Evolutionary conservation across 306 rosid genomes (phyloP).

Genomic region (Chamaecrista fasciculata): DNA sequence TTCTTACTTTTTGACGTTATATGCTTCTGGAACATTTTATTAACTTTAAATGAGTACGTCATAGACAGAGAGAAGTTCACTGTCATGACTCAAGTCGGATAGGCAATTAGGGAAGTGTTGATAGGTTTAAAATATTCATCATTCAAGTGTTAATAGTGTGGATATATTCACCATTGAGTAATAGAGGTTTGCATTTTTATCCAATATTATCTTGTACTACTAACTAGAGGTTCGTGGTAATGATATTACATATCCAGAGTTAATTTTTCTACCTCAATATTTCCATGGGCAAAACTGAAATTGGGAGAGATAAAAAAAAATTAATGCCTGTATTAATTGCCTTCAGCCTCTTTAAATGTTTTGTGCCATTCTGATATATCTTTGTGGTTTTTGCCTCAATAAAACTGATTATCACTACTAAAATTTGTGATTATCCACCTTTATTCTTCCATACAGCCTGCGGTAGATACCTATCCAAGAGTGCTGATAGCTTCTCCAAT

Average conservation of each 20-base stretch:
- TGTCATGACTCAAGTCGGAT: not conserved
- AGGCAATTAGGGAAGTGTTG: not conserved
- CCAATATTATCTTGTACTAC: not conserved
- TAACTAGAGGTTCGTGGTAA: not conserved
- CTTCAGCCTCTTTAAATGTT: not conserved
- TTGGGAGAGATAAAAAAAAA: not conserved
- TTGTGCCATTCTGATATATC: not conserved
- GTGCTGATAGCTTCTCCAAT: slow-evolving; percentile 69
- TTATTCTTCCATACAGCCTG: slow-evolving; percentile 60
- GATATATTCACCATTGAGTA: not conserved
- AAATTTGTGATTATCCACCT: slow-evolving; percentile 8
- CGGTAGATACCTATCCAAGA: slow-evolving; percentile 88
- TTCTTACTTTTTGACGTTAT: not conserved
- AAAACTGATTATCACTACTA: not conserved
- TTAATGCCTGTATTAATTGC: not conserved
- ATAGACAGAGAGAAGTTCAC: not conserved
- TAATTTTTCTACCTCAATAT: not conserved
- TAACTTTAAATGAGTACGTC: not conserved
- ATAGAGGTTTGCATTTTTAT: not conserved
- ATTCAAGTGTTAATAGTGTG: not conserved
- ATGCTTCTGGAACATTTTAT: not conserved
- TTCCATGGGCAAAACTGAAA: not conserved
- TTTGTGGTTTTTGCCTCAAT: not conserved
- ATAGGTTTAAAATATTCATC: not conserved
- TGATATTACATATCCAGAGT: not conserved